Conservation (phyloP, 257 asterid genomes). For the Solanum chilense region DNA sequence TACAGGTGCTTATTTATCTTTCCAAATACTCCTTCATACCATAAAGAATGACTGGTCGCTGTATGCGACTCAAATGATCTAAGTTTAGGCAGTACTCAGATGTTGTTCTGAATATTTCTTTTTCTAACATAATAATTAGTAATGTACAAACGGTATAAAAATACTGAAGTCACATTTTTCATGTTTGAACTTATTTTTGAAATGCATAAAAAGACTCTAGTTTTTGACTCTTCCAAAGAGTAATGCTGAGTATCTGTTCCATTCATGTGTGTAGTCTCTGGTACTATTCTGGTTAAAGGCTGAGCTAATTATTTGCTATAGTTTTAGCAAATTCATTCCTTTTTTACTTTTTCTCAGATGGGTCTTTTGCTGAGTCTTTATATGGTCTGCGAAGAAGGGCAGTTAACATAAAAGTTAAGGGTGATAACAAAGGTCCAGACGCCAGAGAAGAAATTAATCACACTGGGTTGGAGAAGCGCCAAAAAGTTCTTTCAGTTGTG, state of each 20-base stretch:
- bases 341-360: constrained; percentile 38
- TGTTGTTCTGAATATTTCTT: background rate
- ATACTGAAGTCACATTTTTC: background rate
- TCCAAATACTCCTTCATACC: background rate
- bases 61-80: background rate
- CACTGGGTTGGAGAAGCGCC: constrained; percentile 62
- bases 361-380: constrained; percentile 90
- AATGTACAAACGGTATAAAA: background rate
- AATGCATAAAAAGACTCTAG: background rate
- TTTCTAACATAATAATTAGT: background rate
- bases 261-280: background rate
- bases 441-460: constrained; percentile 41
- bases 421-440: constrained; percentile 13
- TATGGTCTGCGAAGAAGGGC: constrained; percentile 85
- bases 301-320: background rate
- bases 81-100: background rate
- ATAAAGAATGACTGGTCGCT: background rate
- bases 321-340: background rate
- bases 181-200: background rate
- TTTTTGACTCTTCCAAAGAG: background rate
- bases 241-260: background rate
- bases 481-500: constrained; percentile 79
- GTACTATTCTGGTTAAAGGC: background rate
- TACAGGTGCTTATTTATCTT: constrained; percentile 28
- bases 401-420: constrained; percentile 42